Base-by-base conservation (phyloP, 805 yeast species). In the Cyberlindnera mississippiensis region DNA sequence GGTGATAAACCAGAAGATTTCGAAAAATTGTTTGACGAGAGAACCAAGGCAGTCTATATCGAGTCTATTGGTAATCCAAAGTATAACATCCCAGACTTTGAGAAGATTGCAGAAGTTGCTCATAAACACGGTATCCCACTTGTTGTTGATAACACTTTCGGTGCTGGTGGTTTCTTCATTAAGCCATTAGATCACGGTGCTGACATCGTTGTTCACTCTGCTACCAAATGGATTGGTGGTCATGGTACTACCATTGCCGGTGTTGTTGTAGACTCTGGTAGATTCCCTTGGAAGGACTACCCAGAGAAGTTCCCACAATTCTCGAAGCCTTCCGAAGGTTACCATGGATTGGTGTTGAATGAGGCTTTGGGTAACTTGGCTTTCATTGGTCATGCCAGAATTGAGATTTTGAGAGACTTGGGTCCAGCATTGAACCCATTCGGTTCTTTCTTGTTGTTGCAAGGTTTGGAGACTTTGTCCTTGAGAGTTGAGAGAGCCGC, bases 221-320 rank as follows among this genome's bases (percentile, higher is more conserved):
- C 96, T 41, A 90, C 98, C 45, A 90, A 90, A 66, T 91, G 96
- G 96, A 90, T 90, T 52, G 96, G 96, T 50, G 98, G 97, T 45
- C 97, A 90, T 61, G 97, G 98, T 61, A 88, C 85, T 43, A 87
- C 96, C 33, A 82, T 90, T 64, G 97, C 85, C 40, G 98, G 98
- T 40, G 85, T 82, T 40, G 73, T 91, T 51, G 74, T 91, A 36
- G 96, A 91, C 63, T 78, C 89, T 28, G 96, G 97, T 53, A 90
- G 85, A 38, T 91, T 91, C 74, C 95, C 91, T 57, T 91, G 96
- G 90, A 71, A 75, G 44, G 76, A 86, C 49, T 76, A 85, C 67
- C 91, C 93, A 34, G 80, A 84, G 59, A 85, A 82, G 64, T 93
- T 76, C 73, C 97, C 98, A 41, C 96, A 89, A 65, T 85, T 89